Evolutionary conservation across 2,329 filamentous ascomycete genomes (phyloP), one percentile per base, ranked within the genome.

Genomic region (Epicoccum nigrum): DNA sequence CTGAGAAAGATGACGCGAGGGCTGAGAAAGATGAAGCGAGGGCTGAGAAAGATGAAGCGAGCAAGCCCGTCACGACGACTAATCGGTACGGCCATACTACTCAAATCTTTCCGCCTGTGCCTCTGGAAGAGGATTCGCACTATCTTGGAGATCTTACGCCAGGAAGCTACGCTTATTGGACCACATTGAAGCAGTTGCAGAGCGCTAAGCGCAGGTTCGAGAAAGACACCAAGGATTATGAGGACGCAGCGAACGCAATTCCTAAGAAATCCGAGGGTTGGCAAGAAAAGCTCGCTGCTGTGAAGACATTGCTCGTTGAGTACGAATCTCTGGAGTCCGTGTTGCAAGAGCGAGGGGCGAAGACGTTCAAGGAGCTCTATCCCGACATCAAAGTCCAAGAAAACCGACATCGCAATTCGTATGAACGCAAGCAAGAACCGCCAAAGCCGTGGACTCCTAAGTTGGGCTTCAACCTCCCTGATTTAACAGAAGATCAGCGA

Each of bases 311-410:
- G 12, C 73, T 86, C 12, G 56, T 65, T 0, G 77, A 82, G 1
- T 81, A 87, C 30, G 76, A 85, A 58, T 64, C 74, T 16, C 71
- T 90, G 1, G 83, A 88, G 61, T 63, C 74, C 2, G 61, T 69
- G 2, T 72, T 93, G 16, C 33, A 86, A 2, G 69, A 73, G 4
- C 83, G 79, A 50, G 85, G 82, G 0, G 89, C 82, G 2, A 91
- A 90, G 70, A 81, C 81, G 0, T 92, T 89, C 65, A 64, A 71
- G 11, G 82, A 92, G 38, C 72, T 90, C 6, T 72, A 88, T 67
- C 87, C 87, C 0, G 60, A 68, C 25, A 35, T 53, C 34, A 35
- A 49, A 12, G 17, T 44, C 9, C 11, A 20, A 20, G 13, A 40
- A 16, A 13, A 38, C 8, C 40, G 37, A 2, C 25, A 45, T 5